Conservation (phyloP, 2,329 filamentous ascomycete genomes). For the Amesomyces nigricolor region DNA sequence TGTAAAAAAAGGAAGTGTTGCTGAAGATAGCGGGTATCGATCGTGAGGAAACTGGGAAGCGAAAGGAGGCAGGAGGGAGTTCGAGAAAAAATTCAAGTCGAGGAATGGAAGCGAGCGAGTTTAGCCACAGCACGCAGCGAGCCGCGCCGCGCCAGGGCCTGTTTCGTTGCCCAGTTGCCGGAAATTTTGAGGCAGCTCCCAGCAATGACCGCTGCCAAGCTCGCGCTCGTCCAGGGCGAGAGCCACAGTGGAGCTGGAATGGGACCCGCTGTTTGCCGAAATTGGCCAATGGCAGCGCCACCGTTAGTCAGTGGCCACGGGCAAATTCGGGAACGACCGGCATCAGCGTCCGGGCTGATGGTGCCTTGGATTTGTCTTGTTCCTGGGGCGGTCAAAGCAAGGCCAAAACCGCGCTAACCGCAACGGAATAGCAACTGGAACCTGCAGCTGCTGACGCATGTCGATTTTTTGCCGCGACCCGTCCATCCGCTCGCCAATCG, state of each 20-base stretch:
- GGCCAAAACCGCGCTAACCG: slow-evolving; percentile 6
- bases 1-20: slow-evolving; percentile 21
- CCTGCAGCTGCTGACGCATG: slow-evolving; percentile 9
- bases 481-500: not conserved
- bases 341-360: slow-evolving; percentile 1
- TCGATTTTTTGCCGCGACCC: slow-evolving; percentile 12
- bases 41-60: slow-evolving; percentile 11
- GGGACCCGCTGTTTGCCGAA: not conserved
- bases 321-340: slow-evolving; percentile 25
- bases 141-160: slow-evolving; percentile 2
- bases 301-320: slow-evolving; percentile 24
- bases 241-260: slow-evolving; percentile 22
- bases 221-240: slow-evolving; percentile 12
- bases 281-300: slow-evolving; percentile 18
- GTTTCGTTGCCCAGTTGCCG: slow-evolving; percentile 3
- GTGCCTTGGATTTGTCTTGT: slow-evolving; percentile 6
- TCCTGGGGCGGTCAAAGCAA: not conserved
- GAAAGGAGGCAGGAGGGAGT: slow-evolving; percentile 13
- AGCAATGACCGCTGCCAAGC: slow-evolving; percentile 23
- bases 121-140: not conserved
- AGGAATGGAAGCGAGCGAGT: slow-evolving; percentile 13
- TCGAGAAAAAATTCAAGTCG: slow-evolving; percentile 16
- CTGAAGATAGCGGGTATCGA: slow-evolving; percentile 15
- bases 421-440: slow-evolving; percentile 6
- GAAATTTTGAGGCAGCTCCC: slow-evolving; percentile 20